Base-by-base conservation (phyloP, 2,329 filamentous ascomycete genomes). In the Nannizziopsis arthrosporioides region DNA sequence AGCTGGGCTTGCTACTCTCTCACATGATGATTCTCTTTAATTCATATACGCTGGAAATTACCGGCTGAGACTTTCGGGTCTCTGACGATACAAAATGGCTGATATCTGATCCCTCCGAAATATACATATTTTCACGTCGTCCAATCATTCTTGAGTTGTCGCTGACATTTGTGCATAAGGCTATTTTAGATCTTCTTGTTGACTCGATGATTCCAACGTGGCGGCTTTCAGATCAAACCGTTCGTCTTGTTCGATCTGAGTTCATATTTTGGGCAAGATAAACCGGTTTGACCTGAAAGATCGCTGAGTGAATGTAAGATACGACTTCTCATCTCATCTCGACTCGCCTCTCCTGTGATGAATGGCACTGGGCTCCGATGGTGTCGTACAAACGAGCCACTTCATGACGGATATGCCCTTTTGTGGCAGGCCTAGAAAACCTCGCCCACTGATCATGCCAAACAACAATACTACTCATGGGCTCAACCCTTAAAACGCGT, bases 371-470 rank as follows among this genome's bases (percentile, higher is more conserved):
- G 88, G 88, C 88, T 90, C 88, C 83, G 87, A 93, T 68, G 72
- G 70, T 69, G 73, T 68, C 60, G 68, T 47, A 67, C 66, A 63
- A 66, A 68, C 63, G 65, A 68, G 63, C 67, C 59, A 62, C 66
- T 68, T 44, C 80, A 80, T 87, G 87, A 88, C 74, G 85, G 88
- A 80, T 78, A 84, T 79, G 86, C 87, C 85, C 63, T 71, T 77
- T 85, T 85, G 86, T 70, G 87, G 85, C 87, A 94, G 87, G 88
- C 88, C 86, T 94, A 93, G 87, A 93, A 94, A 94, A 94, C 89
- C 88, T 94, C 81, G 87, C 85, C 88, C 85, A 90, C 88, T 94
- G 88, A 94, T 72, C 63, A 53, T 7, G 22, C 6, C 6, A 5
- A 19, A 17, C 10, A n/a, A 36, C 7, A 5, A 31, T n/a, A 31